Evolutionary conservation across 305 asterid genomes (phyloP).

Genomic region (Andrographis paniculata): DNA sequence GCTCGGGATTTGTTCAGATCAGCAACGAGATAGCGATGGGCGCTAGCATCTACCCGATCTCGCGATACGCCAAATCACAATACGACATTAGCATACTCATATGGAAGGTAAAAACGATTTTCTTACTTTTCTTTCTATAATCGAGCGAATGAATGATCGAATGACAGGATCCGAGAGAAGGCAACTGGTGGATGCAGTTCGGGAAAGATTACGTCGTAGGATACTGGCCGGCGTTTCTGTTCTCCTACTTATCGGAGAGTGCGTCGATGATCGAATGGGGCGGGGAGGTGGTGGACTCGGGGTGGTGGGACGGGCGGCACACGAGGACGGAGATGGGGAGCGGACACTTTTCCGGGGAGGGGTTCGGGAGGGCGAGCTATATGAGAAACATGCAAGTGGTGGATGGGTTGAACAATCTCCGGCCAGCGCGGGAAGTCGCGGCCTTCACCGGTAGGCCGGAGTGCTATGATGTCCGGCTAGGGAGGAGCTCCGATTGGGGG

Average conservation of each 20-base stretch:
- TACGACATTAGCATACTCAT: slow-evolving; percentile 66
- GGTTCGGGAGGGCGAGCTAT: slow-evolving; percentile 54
- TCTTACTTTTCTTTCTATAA: background rate
- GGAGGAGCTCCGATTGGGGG: slow-evolving; percentile 45
- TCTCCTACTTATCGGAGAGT: slow-evolving; percentile 47
- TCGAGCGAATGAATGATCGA: background rate
- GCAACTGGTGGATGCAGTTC: slow-evolving; percentile 67
- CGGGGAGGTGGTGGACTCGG: slow-evolving; percentile 48
- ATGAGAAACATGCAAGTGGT: slow-evolving; percentile 51
- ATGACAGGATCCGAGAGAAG: slow-evolving; percentile 55
- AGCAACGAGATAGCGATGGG: slow-evolving; percentile 58
- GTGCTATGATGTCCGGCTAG: slow-evolving; percentile 47
- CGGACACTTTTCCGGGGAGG: slow-evolving; percentile 63
- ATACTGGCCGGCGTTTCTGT: slow-evolving; percentile 56
- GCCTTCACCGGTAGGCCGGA: slow-evolving; percentile 38
- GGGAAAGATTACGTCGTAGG: slow-evolving; percentile 56
- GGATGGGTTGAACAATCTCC: slow-evolving; percentile 48
- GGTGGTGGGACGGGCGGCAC: slow-evolving; percentile 38
- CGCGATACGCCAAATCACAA: slow-evolving; percentile 35
- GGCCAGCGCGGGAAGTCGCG: slow-evolving; percentile 35
- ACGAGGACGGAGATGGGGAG: slow-evolving; percentile 70
- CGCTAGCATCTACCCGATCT: slow-evolving; percentile 56
- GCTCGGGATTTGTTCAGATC: slow-evolving; percentile 58
- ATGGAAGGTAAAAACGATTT: slow-evolving; percentile 41
- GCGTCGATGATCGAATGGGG: slow-evolving; percentile 64